Base-by-base conservation (phyloP, 2,329 filamentous ascomycete genomes). In the Trichoderma afroharzianum region DNA sequence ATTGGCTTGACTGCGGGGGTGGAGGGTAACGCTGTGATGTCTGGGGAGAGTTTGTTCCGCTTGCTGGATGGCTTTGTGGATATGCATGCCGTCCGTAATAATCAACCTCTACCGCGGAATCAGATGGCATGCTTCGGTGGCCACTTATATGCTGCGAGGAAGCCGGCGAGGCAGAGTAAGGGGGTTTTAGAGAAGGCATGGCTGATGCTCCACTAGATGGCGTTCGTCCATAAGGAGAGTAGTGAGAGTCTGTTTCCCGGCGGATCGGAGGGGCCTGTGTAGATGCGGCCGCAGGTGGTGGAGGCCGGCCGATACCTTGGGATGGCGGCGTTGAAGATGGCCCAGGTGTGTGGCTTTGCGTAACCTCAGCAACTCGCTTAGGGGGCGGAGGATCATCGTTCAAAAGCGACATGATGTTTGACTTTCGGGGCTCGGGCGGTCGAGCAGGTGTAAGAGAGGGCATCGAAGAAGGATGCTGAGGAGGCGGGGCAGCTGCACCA, bases 351-450 rank as follows among this genome's bases (percentile, higher is more conserved):
- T 71, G 68, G 12, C 76, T 76, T 66, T 77, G 76, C 12, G 83
- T 81, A 11, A 88, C 82, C 68, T 88, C 87, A 53, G 73, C 80
- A 33, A 88, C 80, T 36, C 87, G 83, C 78, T 88, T 88, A n/a
- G 84, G 84, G 7, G 84, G 81, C 4, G 81, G 81, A 8, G 85
- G 84, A 68, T 90, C 89, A 73, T 90, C 88, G 74, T 90, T 90
- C 3, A 91, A 82, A 72, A 91, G 79, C 0, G 88, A 88, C 85
- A 90, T 89, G 73, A 91, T 85, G 73, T 83, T 91, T 15, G 88
- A 90, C 81, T 90, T 91, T n/a, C 86, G 84, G 61, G 81, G 81
- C 74, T 88, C 86, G 3, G 85, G 78, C 50, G 83, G 79, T 32
- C 83, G 79, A 26, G 83, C 79, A 9, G 82, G 82, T 3, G 81